A percentile compares a stretch with the other conserved stretches of the same genome.
Conservation (phyloP, 2,329 filamentous ascomycete species). For the Sporothrix variecibatus region DNA sequence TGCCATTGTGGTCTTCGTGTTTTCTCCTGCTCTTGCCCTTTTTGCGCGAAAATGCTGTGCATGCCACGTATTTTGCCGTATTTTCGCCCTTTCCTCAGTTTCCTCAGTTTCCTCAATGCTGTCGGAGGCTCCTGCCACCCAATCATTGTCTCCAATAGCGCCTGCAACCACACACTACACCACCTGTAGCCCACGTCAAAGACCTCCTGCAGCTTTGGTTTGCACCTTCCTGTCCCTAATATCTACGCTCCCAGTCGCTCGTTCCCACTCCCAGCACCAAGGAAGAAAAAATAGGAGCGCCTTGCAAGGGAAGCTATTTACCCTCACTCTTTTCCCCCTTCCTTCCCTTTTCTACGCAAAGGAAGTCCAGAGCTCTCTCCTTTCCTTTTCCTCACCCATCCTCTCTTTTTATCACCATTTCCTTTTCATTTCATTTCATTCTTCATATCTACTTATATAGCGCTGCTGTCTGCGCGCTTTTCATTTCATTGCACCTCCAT, state of each 20-base stretch:
- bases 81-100: not conserved
- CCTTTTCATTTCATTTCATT: not conserved
- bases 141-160: not conserved
- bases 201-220: not conserved
- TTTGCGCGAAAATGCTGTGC: constrained; percentile 15
- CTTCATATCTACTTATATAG: not conserved
- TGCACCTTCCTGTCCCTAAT: constrained; percentile 4
- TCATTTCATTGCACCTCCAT: not conserved
- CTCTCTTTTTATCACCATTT: not conserved
- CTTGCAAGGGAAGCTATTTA: constrained; percentile 15
- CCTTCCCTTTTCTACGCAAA: not conserved
- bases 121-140: constrained; percentile 1
- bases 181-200: not conserved
- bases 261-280: not conserved
- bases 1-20: not conserved
- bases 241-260: not conserved
- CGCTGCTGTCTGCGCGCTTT: constrained; percentile 8
- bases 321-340: not conserved
- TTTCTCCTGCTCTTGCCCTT: constrained; percentile 14
- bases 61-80: not conserved
- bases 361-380: constrained; percentile 1
- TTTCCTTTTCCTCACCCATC: not conserved
- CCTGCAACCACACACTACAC: not conserved
- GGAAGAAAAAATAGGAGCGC: not conserved
- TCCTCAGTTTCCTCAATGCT: not conserved